Percentiles rank a stretch among this genome's conserved stretches.
Evolutionary conservation across 805 yeast genomes (phyloP).

Genomic region (Candida palmyrensis): DNA sequence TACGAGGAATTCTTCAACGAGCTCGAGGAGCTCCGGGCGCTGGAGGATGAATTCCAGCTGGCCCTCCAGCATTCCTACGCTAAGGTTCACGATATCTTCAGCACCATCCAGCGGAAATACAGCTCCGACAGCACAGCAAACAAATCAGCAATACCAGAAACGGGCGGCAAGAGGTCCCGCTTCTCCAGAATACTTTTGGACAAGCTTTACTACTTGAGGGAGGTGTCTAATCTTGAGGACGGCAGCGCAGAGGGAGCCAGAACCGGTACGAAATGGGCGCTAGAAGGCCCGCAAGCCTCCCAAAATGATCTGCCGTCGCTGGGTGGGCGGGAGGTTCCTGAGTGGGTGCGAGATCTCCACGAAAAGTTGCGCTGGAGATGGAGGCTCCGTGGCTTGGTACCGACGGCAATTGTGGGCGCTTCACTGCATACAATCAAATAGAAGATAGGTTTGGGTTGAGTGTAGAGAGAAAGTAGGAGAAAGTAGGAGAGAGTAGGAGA

Average conservation of each 20-base stretch:
- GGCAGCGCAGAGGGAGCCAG: background rate
- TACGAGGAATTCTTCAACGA: slow-evolving; percentile 50
- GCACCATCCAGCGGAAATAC: slow-evolving; percentile 2
- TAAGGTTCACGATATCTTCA: slow-evolving; percentile 1
- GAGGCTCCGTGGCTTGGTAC: slow-evolving; percentile 18
- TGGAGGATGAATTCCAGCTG: background rate
- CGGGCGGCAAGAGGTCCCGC: background rate
- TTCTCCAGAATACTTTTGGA: no score
- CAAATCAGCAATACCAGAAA: no score
- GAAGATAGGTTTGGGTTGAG: slow-evolving; percentile 3
- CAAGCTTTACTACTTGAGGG: no score
- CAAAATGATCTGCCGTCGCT: background rate
- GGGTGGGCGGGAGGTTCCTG: no score
- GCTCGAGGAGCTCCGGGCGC: slow-evolving; percentile 11
- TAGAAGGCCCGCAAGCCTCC: background rate
- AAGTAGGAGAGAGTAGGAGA: no score
- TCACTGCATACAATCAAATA: slow-evolving; percentile 3
- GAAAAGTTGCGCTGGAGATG: slow-evolving; percentile 17
- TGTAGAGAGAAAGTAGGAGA: no score
- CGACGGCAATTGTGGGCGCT: slow-evolving; percentile 6
- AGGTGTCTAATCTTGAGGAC: no score
- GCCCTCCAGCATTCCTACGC: background rate
- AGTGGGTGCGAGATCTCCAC: slow-evolving; percentile 13
- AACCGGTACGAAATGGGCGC: background rate
- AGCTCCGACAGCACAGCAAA: background rate